A percentile compares a stretch with the other conserved stretches of the same genome.
Evolutionary conservation across 2,329 filamentous ascomycete genomes (phyloP).

Genomic region (Tolypocladium amazonense): DNA sequence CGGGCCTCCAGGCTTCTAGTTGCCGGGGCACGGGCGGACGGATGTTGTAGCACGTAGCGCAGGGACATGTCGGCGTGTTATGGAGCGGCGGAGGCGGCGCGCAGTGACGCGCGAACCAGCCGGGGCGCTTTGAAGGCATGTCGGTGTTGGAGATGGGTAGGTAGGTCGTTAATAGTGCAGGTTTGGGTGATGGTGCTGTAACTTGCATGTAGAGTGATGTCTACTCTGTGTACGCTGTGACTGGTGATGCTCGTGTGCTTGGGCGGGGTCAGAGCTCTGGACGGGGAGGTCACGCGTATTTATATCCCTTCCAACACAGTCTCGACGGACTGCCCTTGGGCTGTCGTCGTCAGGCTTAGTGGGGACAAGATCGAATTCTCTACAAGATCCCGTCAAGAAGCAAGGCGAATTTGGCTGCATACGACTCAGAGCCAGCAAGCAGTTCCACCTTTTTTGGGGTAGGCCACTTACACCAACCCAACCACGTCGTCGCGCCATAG

Average conservation of each 20-base stretch:
- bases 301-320: not conserved
- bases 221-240: not conserved
- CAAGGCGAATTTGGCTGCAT: not conserved
- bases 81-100: constrained; percentile 26
- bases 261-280: not conserved
- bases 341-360: not conserved
- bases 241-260: not conserved
- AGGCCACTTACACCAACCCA: not conserved
- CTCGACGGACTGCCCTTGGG: not conserved
- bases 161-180: not conserved
- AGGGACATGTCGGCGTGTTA: constrained; percentile 22
- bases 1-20: not conserved
- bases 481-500: not conserved
- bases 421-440: not conserved
- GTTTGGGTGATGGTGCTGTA: not conserved
- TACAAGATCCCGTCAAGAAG: not conserved
- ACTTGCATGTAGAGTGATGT: not conserved
- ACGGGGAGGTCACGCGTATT: not conserved
- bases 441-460: not conserved
- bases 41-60: constrained; percentile 13
- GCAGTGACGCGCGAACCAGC: constrained; percentile 30
- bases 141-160: not conserved
- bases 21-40: not conserved
- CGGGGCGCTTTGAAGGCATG: constrained; percentile 21
- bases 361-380: not conserved